Evolutionary conservation across 2,329 filamentous ascomycete species (phyloP).

Genomic region (Eutypella sp.): DNA sequence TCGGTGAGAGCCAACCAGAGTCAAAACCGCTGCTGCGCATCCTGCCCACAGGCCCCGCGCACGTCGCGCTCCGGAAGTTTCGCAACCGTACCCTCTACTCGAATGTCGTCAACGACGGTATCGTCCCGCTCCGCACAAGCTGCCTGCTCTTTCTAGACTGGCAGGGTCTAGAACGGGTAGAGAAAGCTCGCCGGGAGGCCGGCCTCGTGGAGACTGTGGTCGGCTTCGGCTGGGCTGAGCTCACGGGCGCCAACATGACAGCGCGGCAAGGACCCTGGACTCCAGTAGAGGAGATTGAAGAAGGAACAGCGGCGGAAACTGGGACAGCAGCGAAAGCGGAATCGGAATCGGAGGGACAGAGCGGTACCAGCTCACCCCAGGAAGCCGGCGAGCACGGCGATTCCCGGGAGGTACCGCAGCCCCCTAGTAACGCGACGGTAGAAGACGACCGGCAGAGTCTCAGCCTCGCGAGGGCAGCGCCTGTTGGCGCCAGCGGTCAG

Average conservation of each 20-base stretch:
- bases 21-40: slow-evolving; percentile 87
- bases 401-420: slow-evolving; percentile 63
- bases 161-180: slow-evolving; percentile 87
- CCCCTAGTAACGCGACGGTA: slow-evolving; percentile 57
- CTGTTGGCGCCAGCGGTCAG: slow-evolving; percentile 22
- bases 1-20: slow-evolving; percentile 63
- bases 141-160: slow-evolving; percentile 96
- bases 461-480: slow-evolving; percentile 35
- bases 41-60: slow-evolving; percentile 84
- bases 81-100: slow-evolving; percentile 89
- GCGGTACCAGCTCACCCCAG: slow-evolving; percentile 5
- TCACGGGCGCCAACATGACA: slow-evolving; percentile 66
- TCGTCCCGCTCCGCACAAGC: slow-evolving; percentile 90
- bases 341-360: slow-evolving; percentile 28
- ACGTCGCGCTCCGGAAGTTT: slow-evolving; percentile 81
- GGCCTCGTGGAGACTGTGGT: slow-evolving; percentile 89
- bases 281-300: no score
- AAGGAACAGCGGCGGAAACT: slow-evolving; percentile 28
- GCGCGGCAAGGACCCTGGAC: slow-evolving; percentile 42
- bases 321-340: slow-evolving; percentile 13
- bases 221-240: slow-evolving; percentile 89
- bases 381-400: slow-evolving; percentile 22
- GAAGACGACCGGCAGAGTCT: slow-evolving; percentile 62
- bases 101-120: slow-evolving; percentile 96
- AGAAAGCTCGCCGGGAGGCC: slow-evolving; percentile 89